A percentile compares a stretch with the other conserved stretches of the same genome.
Conservation (phyloP, 768 basidiomycete species). For the Rhodotorula diobovata region DNA sequence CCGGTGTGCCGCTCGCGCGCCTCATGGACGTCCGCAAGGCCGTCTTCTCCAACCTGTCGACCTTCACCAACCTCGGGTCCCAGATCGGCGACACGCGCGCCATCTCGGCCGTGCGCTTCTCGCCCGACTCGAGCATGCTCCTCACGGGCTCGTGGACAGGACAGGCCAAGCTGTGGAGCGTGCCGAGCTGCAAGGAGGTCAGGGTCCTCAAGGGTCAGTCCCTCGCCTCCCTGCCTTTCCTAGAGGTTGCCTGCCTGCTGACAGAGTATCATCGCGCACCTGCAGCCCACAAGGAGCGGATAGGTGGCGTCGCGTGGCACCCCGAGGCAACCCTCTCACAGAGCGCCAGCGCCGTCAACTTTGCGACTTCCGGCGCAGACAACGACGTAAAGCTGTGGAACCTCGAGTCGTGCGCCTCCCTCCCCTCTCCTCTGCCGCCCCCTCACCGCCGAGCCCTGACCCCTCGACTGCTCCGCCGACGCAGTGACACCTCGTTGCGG, state of each 20-base stretch:
- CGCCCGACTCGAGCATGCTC: conserved; percentile 80
- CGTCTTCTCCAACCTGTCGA: conserved; percentile 85
- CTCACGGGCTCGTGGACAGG: conserved; percentile 97
- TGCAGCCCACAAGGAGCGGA: conserved; percentile 77
- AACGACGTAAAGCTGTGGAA: conserved; percentile 83
- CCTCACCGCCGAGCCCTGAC: no score
- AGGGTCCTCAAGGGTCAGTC: conserved; percentile 64
- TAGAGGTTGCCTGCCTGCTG: not conserved
- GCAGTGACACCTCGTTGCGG: conserved; percentile 69
- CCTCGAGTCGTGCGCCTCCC: conserved; percentile 62
- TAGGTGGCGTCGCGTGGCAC: conserved; percentile 98
- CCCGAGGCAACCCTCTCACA: conserved; percentile 74
- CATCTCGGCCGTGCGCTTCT: conserved; percentile 86
- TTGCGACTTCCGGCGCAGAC: conserved; percentile 89
- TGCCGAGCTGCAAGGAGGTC: conserved; percentile 79
- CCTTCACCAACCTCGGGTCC: conserved; percentile 86
- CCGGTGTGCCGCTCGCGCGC: conserved; percentile 74
- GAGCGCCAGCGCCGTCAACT: conserved; percentile 66
- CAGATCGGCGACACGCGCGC: conserved; percentile 97
- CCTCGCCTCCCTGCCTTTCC: not conserved
- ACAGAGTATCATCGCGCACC: not conserved
- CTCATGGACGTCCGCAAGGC: conserved; percentile 90
- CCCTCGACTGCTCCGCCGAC: not conserved
- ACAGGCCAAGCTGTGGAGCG: conserved; percentile 88
- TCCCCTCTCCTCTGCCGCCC: not conserved